Conservation (phyloP, 2,329 filamentous ascomycete genomes). For the Oidium heveae region DNA sequence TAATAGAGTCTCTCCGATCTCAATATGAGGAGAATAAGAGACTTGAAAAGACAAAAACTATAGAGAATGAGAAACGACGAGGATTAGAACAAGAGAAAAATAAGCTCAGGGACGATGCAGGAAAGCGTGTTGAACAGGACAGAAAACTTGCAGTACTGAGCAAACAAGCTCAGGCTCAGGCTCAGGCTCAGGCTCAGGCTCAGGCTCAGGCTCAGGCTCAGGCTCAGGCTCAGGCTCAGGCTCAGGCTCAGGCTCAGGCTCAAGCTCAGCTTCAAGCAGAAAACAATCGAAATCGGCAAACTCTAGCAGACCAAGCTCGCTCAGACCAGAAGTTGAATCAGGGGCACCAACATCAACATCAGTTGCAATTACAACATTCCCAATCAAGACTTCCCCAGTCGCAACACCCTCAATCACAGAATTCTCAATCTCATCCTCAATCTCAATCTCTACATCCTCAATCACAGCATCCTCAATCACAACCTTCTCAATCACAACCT, state of each 20-base stretch:
- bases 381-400: slow-evolving; percentile 1
- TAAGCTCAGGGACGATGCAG: slow-evolving; percentile 14
- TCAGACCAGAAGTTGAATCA: slow-evolving; percentile 13
- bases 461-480: slow-evolving; percentile 15
- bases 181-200: slow-evolving; percentile 5
- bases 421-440: neutral
- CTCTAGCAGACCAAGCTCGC: slow-evolving; percentile 1
- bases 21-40: slow-evolving; percentile 55
- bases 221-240: slow-evolving; percentile 7
- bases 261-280: slow-evolving; percentile 16
- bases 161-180: slow-evolving; percentile 14
- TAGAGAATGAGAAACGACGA: slow-evolving; percentile 22
- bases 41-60: slow-evolving; percentile 44
- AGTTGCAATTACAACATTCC: slow-evolving; percentile 1
- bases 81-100: slow-evolving; percentile 22
- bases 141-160: slow-evolving; percentile 9
- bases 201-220: slow-evolving; percentile 14
- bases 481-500: slow-evolving; percentile 13
- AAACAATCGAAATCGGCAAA: slow-evolving; percentile 1
- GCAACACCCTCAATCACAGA: neutral
- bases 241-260: slow-evolving; percentile 13
- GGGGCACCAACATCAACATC: slow-evolving; percentile 9
- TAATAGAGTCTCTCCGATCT: slow-evolving; percentile 60
- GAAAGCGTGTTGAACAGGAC: slow-evolving; percentile 13
- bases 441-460: slow-evolving; percentile 16